Conservation (phyloP, 2,329 filamentous ascomycete genomes). For the Elsinoe batatas region DNA sequence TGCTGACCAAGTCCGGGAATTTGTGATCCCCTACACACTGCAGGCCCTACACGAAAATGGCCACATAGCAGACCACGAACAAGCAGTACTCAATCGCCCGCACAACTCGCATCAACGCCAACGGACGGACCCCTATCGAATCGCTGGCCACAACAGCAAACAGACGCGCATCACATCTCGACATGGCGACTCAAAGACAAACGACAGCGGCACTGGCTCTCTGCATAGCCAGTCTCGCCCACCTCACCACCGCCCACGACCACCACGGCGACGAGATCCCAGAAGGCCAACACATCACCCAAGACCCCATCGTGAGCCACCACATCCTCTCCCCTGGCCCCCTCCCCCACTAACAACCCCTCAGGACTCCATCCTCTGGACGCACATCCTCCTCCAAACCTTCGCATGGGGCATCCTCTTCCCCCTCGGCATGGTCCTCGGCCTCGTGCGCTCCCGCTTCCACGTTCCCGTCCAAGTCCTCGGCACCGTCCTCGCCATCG, state of each 20-base stretch:
- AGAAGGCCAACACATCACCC: slow-evolving; percentile 59
- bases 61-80: not conserved
- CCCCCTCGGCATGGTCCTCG: slow-evolving; percentile 88
- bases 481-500: slow-evolving; percentile 63
- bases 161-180: not conserved
- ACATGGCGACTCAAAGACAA: not conserved
- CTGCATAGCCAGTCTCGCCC: not conserved
- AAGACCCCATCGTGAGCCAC: slow-evolving; percentile 58
- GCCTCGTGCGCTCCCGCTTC: slow-evolving; percentile 83
- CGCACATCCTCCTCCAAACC: slow-evolving; percentile 83
- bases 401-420: slow-evolving; percentile 86
- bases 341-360: not conserved
- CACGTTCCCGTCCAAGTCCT: slow-evolving; percentile 81
- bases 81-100: not conserved
- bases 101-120: too few relatives aligned
- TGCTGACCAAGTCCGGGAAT: not conserved
- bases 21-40: not conserved
- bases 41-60: not conserved
- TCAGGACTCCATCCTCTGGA: slow-evolving; percentile 76
- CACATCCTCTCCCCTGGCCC: not conserved
- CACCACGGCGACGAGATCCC: slow-evolving; percentile 51
- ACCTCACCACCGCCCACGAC: slow-evolving; percentile 35
- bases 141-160: not conserved
- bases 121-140: not conserved
- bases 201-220: not conserved